A percentile compares a stretch with the other conserved stretches of the same genome.
These are phyloP conservation scores for Lactifluus subvellereus DNA, from an alignment of 768 basidiomycete genomes.

Conservation along the genomic window DNA sequence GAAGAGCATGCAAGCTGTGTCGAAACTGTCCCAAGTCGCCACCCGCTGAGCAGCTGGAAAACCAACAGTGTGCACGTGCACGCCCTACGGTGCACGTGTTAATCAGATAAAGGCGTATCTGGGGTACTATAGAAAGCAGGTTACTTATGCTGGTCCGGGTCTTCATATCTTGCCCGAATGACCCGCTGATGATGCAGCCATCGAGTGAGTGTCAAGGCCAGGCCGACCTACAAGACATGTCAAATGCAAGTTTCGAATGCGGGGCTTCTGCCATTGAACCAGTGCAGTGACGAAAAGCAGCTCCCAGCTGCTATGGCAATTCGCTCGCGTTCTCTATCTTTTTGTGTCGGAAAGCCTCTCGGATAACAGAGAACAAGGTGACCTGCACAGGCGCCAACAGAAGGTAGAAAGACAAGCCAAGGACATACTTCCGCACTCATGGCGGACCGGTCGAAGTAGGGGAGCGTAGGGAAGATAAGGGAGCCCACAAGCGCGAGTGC, in stretches of 20 bases:
- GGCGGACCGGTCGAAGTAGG: no score
- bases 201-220: no score
- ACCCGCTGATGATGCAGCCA: no score
- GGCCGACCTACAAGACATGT: neutral
- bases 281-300: neutral
- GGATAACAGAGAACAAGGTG: neutral
- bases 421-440: neutral
- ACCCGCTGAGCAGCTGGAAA: no score
- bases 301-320: neutral
- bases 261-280: slow-evolving; percentile 14
- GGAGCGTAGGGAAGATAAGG: no score
- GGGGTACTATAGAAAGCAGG: no score
- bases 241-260: neutral
- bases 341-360: neutral
- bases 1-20: neutral
- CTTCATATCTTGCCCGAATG: no score
- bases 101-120: no score
- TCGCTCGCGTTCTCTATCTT: neutral
- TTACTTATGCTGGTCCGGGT: neutral
- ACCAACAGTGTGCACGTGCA: no score
- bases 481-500: no score
- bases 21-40: neutral
- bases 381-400: neutral
- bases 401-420: neutral
- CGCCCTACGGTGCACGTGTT: no score